Conservation (phyloP, 495 filamentous ascomycete genomes). For the Penicillium coprophilum region DNA sequence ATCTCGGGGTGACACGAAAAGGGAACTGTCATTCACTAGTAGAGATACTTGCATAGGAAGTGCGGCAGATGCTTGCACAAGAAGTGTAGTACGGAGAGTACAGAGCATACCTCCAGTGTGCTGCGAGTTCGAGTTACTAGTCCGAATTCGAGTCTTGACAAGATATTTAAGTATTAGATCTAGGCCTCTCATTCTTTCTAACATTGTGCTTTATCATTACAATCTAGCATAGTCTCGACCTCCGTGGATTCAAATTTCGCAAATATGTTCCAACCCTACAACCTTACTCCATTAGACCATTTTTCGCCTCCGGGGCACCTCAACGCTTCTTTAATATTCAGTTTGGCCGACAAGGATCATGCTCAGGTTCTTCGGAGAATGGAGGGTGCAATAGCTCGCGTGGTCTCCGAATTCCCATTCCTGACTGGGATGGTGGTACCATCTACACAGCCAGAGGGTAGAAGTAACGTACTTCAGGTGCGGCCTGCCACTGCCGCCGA, state of each 20-base stretch:
- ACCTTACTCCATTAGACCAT: not conserved
- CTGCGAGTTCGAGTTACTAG: no score
- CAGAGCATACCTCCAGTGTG: not conserved
- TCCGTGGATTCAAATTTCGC: not conserved
- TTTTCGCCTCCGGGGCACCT: not conserved
- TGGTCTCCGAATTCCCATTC: not conserved
- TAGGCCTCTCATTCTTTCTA: no score
- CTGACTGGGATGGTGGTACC: not conserved
- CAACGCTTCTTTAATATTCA: not conserved
- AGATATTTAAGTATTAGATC: no score
- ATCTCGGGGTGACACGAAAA: not conserved
- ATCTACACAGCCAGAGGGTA: not conserved
- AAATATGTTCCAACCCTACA: not conserved
- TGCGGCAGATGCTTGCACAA: no score
- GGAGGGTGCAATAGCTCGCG: not conserved
- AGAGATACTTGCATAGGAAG: no score
- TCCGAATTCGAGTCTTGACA: no score
- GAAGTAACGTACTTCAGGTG: not conserved
- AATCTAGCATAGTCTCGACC: no score
- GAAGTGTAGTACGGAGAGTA: not conserved
- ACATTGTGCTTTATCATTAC: no score
- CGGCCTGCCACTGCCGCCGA: not conserved
- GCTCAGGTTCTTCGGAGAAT: not conserved
- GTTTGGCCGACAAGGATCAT: not conserved
- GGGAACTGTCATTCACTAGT: not conserved